These are phyloP conservation scores for Reutealis trisperma DNA, from an alignment of 345 rosid genomes.

Conservation along the genomic window DNA sequence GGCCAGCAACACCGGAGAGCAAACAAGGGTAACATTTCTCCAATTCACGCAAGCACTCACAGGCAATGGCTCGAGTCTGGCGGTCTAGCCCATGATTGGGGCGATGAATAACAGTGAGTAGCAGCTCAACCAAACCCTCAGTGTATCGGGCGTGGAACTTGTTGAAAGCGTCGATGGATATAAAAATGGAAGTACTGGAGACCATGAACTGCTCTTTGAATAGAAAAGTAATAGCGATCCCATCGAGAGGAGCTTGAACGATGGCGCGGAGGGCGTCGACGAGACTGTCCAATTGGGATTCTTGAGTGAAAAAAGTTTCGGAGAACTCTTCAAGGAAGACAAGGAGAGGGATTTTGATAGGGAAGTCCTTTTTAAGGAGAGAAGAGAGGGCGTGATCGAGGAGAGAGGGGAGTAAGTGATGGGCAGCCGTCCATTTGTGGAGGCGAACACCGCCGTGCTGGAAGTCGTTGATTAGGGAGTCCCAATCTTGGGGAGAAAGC, in stretches of 20 bases:
- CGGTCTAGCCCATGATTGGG: slow-evolving; percentile 88
- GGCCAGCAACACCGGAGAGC: slow-evolving; percentile 72
- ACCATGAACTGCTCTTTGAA: too few species aligned
- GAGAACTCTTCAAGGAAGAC: slow-evolving; percentile 79
- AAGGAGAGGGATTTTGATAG: slow-evolving; percentile 67
- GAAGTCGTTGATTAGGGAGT: slow-evolving; percentile 71
- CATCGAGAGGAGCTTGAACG: too few species aligned
- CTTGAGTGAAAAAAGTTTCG: too few species aligned
- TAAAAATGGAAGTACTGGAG: too few species aligned
- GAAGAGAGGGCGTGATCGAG: slow-evolving; percentile 64
- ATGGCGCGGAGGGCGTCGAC: too few species aligned
- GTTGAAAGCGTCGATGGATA: slow-evolving; percentile 20
- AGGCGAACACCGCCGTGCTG: slow-evolving; percentile 61
- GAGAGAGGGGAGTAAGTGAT: slow-evolving; percentile 38
- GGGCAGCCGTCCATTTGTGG: slow-evolving; percentile 50
- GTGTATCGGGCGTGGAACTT: slow-evolving; percentile 36
- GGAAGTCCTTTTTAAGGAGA: slow-evolving; percentile 66
- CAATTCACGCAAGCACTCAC: slow-evolving; percentile 84
- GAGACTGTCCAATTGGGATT: too few species aligned
- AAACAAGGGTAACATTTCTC: slow-evolving; percentile 77
- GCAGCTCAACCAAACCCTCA: slow-evolving; percentile 66
- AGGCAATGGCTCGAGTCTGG: slow-evolving; percentile 77
- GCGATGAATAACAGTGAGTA: slow-evolving; percentile 70
- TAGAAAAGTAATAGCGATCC: too few species aligned
- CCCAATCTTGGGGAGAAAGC: slow-evolving; percentile 79